These are phyloP conservation scores for Mycocentrospora acerina DNA, from an alignment of 2,329 filamentous ascomycete genomes.

Conservation along the genomic window DNA sequence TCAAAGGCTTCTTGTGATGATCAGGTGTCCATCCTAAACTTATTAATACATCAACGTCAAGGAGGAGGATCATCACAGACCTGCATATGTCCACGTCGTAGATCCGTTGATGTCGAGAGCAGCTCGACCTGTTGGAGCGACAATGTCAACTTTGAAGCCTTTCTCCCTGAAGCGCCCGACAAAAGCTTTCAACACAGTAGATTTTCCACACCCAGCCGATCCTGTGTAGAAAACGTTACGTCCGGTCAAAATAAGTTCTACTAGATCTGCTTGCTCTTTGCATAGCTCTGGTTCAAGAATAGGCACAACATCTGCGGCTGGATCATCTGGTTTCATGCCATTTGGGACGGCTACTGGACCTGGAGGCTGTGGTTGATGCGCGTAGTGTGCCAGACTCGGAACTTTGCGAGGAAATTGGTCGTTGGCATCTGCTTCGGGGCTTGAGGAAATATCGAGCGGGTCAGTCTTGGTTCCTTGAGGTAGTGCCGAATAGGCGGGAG, in stretches of 20 bases:
- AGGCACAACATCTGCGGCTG: too few relatives aligned
- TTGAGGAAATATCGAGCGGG: too few relatives aligned
- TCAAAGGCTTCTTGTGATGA: conserved; percentile 46
- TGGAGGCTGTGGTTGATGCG: too few relatives aligned
- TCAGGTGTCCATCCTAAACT: conserved; percentile 49
- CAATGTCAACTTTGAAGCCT: conserved; percentile 49
- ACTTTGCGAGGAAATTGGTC: too few relatives aligned
- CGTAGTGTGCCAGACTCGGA: too few relatives aligned
- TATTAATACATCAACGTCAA: too few relatives aligned
- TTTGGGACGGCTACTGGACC: too few relatives aligned
- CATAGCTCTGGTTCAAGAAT: too few relatives aligned
- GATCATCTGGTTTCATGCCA: too few relatives aligned
- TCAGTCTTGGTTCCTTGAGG: too few relatives aligned
- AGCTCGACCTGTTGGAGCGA: conserved; percentile 63
- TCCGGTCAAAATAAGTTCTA: conserved; percentile 54
- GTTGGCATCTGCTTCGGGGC: too few relatives aligned
- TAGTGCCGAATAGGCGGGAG: too few relatives aligned
- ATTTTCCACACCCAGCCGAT: conserved; percentile 63
- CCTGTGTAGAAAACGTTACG: conserved; percentile 66
- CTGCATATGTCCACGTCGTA: conserved; percentile 60
- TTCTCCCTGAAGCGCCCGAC: conserved; percentile 40
- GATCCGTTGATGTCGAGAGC: conserved; percentile 59
- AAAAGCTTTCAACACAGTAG: conserved; percentile 56
- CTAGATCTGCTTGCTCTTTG: conserved; percentile 51
- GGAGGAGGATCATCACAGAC: conserved; percentile 23